Evolutionary conservation across 305 asterid genomes (phyloP), one percentile per base, ranked within the genome.

Genomic region (Fraxinus velutina): DNA sequence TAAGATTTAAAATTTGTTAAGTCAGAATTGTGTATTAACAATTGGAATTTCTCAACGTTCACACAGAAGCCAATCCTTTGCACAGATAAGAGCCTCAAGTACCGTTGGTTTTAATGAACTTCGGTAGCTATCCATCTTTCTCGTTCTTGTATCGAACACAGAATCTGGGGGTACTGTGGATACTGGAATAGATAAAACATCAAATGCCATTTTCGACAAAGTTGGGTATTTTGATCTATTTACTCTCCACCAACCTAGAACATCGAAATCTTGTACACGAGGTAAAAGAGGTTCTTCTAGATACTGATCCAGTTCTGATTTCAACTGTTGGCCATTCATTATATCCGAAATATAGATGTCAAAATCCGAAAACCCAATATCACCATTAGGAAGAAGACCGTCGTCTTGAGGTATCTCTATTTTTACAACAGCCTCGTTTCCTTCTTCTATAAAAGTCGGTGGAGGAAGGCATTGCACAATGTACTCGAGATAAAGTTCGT

Each of bases 181-280:
- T 37, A 95, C 81, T 0, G 99, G 97, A 78, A 95, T 90, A 8
- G 93, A 89, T 75, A 95, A 77, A 80, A 95, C 85, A 80, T 93
- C 99, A 0, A 85, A 84, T 24, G 99, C 99, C 92, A 95, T 84
- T 82, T 83, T 93, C 0, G 97, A 87, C 39, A 95, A 75, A 15
- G 89, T 90, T 1, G 96, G 97, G 84, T 91, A 95, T 81, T 85
- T 89, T 1, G 37, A 36, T 66, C 88, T 85, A 55, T 90, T 90
- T 15, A 70, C 68, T 70, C 83, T 89, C 99, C 98, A 95, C 99
- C 99, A 95, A 6, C 93, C 93, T 87, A 95, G 57, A 7, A 89
- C 97, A 82, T 95, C 97, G 7, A 95, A 91, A 57, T 90, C 97
- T 57, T 93, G 96, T 15, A 77, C 88, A 6, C 91, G 92, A 42